Evolutionary conservation across 2,329 filamentous ascomycete species (phyloP).

Genomic region (Penicillium sp.): DNA sequence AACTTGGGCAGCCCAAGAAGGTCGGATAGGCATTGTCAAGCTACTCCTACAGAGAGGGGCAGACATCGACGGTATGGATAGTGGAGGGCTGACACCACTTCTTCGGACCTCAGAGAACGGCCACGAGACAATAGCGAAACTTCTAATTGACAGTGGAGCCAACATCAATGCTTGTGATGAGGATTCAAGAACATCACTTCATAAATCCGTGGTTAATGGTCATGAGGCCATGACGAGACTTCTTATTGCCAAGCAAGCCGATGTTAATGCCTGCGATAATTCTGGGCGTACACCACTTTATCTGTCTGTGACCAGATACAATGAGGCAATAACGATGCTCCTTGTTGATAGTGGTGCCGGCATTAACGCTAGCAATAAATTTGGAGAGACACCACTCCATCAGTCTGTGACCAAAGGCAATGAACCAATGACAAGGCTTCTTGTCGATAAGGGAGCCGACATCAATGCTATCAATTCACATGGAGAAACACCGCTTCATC

Average conservation of each 20-base stretch:
- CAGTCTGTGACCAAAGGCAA: background rate
- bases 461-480: too few relatives aligned
- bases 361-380: too few relatives aligned
- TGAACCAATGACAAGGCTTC: background rate
- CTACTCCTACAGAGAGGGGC: conserved; percentile 7
- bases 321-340: too few relatives aligned
- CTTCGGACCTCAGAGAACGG: conserved; percentile 3
- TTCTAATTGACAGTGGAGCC: background rate
- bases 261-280: too few relatives aligned
- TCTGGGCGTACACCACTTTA: background rate
- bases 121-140: conserved; percentile 1
- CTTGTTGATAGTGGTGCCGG: background rate
- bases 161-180: too few relatives aligned
- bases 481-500: too few relatives aligned
- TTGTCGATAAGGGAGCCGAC: background rate
- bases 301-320: background rate
- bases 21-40: conserved; percentile 3
- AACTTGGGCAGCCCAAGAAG: conserved; percentile 13
- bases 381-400: background rate
- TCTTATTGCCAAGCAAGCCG: too few relatives aligned
- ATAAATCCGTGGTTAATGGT: too few relatives aligned
- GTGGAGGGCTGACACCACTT: conserved; percentile 1
- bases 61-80: background rate
- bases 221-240: too few relatives aligned
- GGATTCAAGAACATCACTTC: too few relatives aligned